Evolutionary conservation across 805 yeast species (phyloP).

Genomic region (Priceomyces haplophilus): DNA sequence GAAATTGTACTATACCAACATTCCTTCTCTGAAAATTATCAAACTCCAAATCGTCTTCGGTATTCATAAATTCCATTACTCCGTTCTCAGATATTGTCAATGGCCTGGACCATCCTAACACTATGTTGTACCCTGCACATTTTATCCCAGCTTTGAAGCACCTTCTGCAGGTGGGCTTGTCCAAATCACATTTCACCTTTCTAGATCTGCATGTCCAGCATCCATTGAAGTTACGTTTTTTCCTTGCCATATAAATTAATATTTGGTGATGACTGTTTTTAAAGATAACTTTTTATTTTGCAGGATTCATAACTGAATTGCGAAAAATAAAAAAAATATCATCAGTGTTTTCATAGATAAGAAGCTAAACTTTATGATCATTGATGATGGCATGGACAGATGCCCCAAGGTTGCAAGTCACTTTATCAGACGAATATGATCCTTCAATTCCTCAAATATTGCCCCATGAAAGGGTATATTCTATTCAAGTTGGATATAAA

Average conservation of each 20-base stretch:
- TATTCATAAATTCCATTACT: conserved; percentile 15
- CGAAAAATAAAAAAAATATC: too few species aligned
- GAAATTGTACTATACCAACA: conserved; percentile 43
- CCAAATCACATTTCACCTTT: conserved; percentile 52
- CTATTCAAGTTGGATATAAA: conserved; percentile 66
- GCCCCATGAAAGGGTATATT: conserved; percentile 68
- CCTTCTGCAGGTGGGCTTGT: conserved; percentile 44
- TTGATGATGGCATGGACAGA: not conserved
- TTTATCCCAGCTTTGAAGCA: conserved; percentile 43
- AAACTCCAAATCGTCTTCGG: conserved; percentile 14
- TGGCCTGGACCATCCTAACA: conserved; percentile 46
- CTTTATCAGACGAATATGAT: conserved; percentile 28
- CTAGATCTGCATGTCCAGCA: conserved; percentile 56
- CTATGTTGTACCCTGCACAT: conserved; percentile 51
- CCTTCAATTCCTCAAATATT: conserved; percentile 50
- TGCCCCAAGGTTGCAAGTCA: not conserved
- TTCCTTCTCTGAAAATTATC: conserved; percentile 44
- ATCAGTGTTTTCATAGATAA: too few species aligned
- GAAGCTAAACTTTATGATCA: not conserved
- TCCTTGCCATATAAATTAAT: conserved; percentile 16
- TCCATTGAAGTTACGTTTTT: conserved; percentile 44
- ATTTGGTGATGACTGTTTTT: not conserved
- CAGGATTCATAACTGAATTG: not conserved
- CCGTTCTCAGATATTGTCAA: conserved; percentile 25
- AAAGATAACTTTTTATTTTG: not conserved